Evolutionary conservation across 495 filamentous ascomycete genomes (phyloP).

Genomic region (Penicillium parvum): DNA sequence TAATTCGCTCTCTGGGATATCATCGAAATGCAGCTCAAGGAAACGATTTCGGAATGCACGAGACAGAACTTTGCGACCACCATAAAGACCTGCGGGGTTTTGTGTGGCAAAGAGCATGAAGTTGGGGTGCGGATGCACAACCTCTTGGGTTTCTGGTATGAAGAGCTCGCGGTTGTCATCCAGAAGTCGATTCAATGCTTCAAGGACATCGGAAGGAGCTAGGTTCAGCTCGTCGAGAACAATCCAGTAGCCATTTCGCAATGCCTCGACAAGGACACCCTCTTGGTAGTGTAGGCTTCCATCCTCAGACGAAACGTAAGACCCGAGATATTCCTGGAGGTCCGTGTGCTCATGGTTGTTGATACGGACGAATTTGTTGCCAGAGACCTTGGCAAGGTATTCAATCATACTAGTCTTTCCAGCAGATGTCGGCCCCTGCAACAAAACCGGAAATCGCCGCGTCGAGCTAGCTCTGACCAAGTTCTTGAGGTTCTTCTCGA

Average conservation of each 20-base stretch:
- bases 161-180: constrained; percentile 98
- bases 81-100: constrained; percentile 93
- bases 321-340: constrained; percentile 94
- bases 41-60: constrained; percentile 96
- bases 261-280: constrained; percentile 85
- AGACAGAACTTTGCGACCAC: constrained; percentile 87
- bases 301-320: constrained; percentile 80
- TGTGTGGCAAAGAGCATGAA: constrained; percentile 99
- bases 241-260: constrained; percentile 94
- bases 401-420: constrained; percentile 99
- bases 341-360: constrained; percentile 99
- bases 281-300: constrained; percentile 88
- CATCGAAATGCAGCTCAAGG: constrained; percentile 94
- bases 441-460: constrained; percentile 85
- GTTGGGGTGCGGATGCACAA: constrained; percentile 82
- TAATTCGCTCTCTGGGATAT: constrained; percentile 95
- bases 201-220: constrained; percentile 92
- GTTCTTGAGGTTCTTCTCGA: constrained; percentile 90
- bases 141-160: constrained; percentile 94
- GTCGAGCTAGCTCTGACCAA: constrained; percentile 89
- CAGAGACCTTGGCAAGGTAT: constrained; percentile 90
- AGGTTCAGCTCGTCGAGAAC: constrained; percentile 96
- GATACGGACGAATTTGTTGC: constrained; percentile 95
- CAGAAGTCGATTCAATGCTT: constrained; percentile 88
- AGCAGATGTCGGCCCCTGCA: constrained; percentile 94